Base-by-base conservation (phyloP, 2,329 filamentous ascomycete genomes). In the Microthyrium microscopicum region DNA sequence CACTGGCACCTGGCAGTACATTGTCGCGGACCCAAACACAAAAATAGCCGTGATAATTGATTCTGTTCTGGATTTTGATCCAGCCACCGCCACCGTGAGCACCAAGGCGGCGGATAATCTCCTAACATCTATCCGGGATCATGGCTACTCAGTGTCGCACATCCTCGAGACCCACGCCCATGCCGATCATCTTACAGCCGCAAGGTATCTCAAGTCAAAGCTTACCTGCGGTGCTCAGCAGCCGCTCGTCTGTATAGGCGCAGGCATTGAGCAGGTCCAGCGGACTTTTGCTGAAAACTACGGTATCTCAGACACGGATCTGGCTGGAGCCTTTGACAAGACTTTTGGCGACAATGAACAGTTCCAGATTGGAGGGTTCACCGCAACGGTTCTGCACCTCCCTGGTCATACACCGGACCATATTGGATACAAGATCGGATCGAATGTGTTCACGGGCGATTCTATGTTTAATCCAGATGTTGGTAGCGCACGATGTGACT, bases 101-200 rank as follows among this genome's bases (percentile, higher is more conserved):
- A 73, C 69, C 0, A 31, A 42, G 2, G 52, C 61, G 0, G n/a
- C n/a, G n/a, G n/a, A n/a, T n/a, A 32, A 40, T 0, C 41, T 75
- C 0, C 50, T 74, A 0, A 40, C 52, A 0, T 20, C 64, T 0
- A 46, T 68, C 9, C 42, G 46, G 11, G 41, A 58, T 2, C 46
- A 62, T 3, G 51, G 51, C 2, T 71, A 69, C 44, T 56, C 35
- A 0, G 44, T 74, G 7, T 50, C 52, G 2, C 50, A 46, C 19
- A 66, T 76, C 12, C 56, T 75, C 4, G 71, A 76, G 40, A 75
- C 71, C 0, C 70, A 76, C 44, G 61, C 57, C 0, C 65, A 73
- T 39, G 67, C 67, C 1, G 66, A 73, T 33, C 68, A 74, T 37
- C 40, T 73, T 1, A 73, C 68, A 1, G 62, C 70, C 0, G 57